Evolutionary conservation across 176 grass and related monocot genomes (phyloP).

Genomic region (Ampelocalamus luodianensis): DNA sequence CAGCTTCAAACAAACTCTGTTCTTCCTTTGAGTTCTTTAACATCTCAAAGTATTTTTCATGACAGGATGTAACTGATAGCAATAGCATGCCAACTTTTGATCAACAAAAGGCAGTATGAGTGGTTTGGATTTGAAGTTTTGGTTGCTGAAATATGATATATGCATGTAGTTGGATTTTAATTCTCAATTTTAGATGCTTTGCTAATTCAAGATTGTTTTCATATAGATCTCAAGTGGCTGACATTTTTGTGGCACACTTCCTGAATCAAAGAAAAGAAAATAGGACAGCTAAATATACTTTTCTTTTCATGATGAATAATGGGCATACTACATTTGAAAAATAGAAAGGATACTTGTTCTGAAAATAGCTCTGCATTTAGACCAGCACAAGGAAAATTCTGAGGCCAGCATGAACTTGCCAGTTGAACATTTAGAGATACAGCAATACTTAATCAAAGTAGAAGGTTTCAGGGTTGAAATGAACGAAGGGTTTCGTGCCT

Average conservation of each 20-base stretch:
- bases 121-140: slow-evolving; percentile 5
- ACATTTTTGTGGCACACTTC: slow-evolving; percentile 18
- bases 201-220: not conserved
- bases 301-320: not conserved
- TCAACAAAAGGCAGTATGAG: not conserved
- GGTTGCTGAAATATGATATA: not conserved
- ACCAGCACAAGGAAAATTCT: not conserved
- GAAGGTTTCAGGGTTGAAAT: slow-evolving; percentile 36
- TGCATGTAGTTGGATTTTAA: not conserved
- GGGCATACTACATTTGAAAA: not conserved
- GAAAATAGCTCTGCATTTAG: slow-evolving; percentile 9
- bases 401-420: not conserved
- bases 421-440: not conserved
- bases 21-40: not conserved
- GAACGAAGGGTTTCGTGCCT: slow-evolving; percentile 10
- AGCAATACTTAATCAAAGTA: not conserved
- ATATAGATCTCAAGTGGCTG: not conserved
- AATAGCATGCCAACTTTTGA: not conserved
- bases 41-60: not conserved
- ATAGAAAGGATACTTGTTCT: not conserved
- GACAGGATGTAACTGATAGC: not conserved
- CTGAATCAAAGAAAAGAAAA: slow-evolving; percentile 30
- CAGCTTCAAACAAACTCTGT: not conserved
- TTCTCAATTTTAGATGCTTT: not conserved
- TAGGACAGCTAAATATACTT: not conserved